Base-by-base conservation (phyloP, 768 basidiomycete species). In the Leucocoprinus sp. region DNA sequence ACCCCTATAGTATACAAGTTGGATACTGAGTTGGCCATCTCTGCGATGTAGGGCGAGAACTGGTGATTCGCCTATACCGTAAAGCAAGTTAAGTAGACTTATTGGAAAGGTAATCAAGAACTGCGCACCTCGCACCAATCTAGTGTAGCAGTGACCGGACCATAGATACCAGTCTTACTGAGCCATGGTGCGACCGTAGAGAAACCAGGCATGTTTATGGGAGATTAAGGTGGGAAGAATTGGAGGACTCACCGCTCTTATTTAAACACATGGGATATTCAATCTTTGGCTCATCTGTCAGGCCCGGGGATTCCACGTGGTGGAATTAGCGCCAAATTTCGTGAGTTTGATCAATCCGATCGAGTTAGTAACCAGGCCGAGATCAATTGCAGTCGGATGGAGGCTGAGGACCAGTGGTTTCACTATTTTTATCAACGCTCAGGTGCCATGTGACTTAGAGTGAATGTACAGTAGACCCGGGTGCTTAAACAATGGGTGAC, bases 1-100 rank as follows among this genome's bases (percentile, higher is more conserved):
- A 84, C 56, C 4, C 52, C 54, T 33, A 87, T 68, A 5, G 76
- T 72, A 48, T 80, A 73, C 15, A 85, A 50, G 55, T 87, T 91
- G 8, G 84, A 85, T 48, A 84, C 67, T 0, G 80, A 74, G 61
- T 88, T 91, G 41, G 78, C 75, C 59, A 82, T 74, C 58, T 91
- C 87, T 21, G 86, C 86, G 39, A 91, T 72, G 56, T 84, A 85
- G 12, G 75, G 74, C 3, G 82, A 78, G 62, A 85, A 84, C 57
- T 83, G 80, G 61, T 89, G 85, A 58, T 89, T 91, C 40, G 72
- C 68, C 79, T 90, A n/a, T n/a, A 54, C 35, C 36, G 21, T 36
- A n/a, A 22, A 37, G 38, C 29, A 27, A 37, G 34, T 42, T 52
- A 15, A 21, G 41, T 7, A 18, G 3, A 14, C 4, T 15, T n/a